phyloP scores from a whole-genome alignment of 257 asterid species.

The Solanum etuberosum region DNA sequence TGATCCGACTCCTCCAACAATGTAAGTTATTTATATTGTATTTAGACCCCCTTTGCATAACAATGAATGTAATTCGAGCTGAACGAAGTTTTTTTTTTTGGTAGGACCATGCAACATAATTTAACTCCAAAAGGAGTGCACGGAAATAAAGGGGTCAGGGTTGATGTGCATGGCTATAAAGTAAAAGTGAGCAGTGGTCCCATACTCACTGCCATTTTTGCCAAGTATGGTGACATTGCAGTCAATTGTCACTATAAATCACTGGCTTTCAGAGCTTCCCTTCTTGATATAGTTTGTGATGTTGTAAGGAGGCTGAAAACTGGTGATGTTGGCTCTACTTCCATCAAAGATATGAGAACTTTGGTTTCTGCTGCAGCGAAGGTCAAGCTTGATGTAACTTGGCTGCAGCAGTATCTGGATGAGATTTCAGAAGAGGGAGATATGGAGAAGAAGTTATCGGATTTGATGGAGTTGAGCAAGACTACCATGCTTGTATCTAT shows the following conservation, averaged over 20 bases:
- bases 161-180: constrained; percentile 25
- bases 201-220: constrained; percentile 17
- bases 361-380: constrained; percentile 17
- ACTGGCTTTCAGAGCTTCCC: constrained; percentile 14
- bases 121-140: background rate
- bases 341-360: constrained; percentile 15
- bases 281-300: constrained; percentile 23
- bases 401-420: constrained; percentile 20
- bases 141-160: background rate
- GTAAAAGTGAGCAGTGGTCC: constrained; percentile 20
- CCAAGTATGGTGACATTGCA: constrained; percentile 29
- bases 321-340: constrained; percentile 4
- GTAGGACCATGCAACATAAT: background rate
- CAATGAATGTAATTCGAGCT: background rate
- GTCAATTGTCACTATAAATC: constrained; percentile 18
- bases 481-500: background rate
- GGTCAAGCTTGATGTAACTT: constrained; percentile 16
- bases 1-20: background rate
- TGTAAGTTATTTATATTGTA: background rate
- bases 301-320: constrained; percentile 17
- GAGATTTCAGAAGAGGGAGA: constrained; percentile 5
- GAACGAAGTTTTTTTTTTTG: background rate
- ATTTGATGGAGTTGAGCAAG: constrained; percentile 5
- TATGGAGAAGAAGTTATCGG: background rate
- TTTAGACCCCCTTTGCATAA: background rate